Percentiles rank a stretch among this genome's conserved stretches.
These are phyloP conservation scores for Saturnispora kantuleensis DNA, from an alignment of 805 yeast genomes.

Conservation along the genomic window DNA sequence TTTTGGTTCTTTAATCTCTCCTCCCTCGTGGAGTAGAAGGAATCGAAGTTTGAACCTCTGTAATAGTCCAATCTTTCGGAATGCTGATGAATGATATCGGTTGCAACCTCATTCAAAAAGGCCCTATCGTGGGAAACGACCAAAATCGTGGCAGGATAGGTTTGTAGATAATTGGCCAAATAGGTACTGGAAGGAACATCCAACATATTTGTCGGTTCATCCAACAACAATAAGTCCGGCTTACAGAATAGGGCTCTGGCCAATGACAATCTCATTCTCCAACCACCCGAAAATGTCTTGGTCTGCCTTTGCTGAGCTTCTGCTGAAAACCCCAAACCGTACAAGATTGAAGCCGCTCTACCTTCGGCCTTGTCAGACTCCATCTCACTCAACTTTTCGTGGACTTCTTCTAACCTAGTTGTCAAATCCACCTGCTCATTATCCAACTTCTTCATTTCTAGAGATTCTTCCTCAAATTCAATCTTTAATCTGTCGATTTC, in stretches of 20 bases:
- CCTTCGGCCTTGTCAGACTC: slow-evolving; percentile 97
- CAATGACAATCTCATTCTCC: slow-evolving; percentile 99
- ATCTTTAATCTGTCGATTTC: slow-evolving; percentile 63
- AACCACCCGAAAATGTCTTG: slow-evolving; percentile 96
- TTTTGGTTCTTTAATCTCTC: slow-evolving; percentile 89
- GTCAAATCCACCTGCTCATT: slow-evolving; percentile 86
- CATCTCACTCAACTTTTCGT: slow-evolving; percentile 79
- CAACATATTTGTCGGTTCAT: slow-evolving; percentile 99
- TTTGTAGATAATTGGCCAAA: slow-evolving; percentile 79
- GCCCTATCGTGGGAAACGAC: slow-evolving; percentile 98
- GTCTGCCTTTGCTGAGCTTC: slow-evolving; percentile 80
- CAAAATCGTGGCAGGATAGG: slow-evolving; percentile 84
- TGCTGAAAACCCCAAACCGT: slow-evolving; percentile 86
- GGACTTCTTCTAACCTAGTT: slow-evolving; percentile 64
- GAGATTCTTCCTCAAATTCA: slow-evolving; percentile 67
- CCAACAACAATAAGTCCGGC: slow-evolving; percentile 85
- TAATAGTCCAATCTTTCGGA: slow-evolving; percentile 95
- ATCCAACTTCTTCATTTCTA: slow-evolving; percentile 70
- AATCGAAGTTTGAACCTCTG: slow-evolving; percentile 87
- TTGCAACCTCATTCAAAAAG: slow-evolving; percentile 93
- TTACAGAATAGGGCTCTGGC: slow-evolving; percentile 97
- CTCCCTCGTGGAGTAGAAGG: slow-evolving; percentile 86
- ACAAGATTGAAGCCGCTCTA: slow-evolving; percentile 87
- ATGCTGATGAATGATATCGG: slow-evolving; percentile 96
- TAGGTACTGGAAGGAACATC: slow-evolving; percentile 98